A percentile compares a stretch with the other conserved stretches of the same genome.
Evolutionary conservation across 108 stramenopile genomes (phyloP).

Genomic region (Skeletonema potamos): DNA sequence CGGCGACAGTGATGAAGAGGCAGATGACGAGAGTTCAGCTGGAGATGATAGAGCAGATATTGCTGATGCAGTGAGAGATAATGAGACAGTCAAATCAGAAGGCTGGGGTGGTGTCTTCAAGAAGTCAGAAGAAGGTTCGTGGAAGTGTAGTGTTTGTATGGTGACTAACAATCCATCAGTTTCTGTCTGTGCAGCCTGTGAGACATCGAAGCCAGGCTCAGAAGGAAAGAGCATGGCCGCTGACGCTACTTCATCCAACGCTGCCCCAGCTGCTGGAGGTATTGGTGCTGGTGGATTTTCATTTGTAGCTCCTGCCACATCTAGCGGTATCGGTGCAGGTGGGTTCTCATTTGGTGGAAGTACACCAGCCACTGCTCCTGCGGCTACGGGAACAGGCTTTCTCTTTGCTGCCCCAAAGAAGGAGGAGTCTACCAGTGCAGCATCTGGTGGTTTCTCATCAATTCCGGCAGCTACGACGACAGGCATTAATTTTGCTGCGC

Average conservation of each 20-base stretch:
- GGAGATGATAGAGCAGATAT: constrained; percentile 12
- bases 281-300: constrained; percentile 59
- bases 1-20: constrained; percentile 62
- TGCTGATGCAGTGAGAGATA: not conserved
- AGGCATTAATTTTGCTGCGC: constrained; percentile 9
- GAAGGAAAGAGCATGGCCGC: constrained; percentile 25
- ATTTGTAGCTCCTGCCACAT: constrained; percentile 35
- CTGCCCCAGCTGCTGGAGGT: constrained; percentile 29
- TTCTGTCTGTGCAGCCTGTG: constrained; percentile 76
- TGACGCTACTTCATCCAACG: constrained; percentile 11
- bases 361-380: not conserved
- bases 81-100: constrained; percentile 10
- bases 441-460: constrained; percentile 46
- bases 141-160: constrained; percentile 87
- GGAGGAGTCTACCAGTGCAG: not conserved
- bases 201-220: constrained; percentile 69
- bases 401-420: constrained; percentile 11
- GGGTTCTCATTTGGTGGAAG: constrained; percentile 56
- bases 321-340: constrained; percentile 46
- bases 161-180: constrained; percentile 59
- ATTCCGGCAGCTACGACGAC: not conserved
- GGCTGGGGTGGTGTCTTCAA: constrained; percentile 59
- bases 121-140: constrained; percentile 59
- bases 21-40: constrained; percentile 9
- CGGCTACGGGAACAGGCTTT: constrained; percentile 3